Evolutionary conservation across 179 eudicot genomes (phyloP), one percentile per base, ranked within the genome.

Genomic region (Silene noctiflora): DNA sequence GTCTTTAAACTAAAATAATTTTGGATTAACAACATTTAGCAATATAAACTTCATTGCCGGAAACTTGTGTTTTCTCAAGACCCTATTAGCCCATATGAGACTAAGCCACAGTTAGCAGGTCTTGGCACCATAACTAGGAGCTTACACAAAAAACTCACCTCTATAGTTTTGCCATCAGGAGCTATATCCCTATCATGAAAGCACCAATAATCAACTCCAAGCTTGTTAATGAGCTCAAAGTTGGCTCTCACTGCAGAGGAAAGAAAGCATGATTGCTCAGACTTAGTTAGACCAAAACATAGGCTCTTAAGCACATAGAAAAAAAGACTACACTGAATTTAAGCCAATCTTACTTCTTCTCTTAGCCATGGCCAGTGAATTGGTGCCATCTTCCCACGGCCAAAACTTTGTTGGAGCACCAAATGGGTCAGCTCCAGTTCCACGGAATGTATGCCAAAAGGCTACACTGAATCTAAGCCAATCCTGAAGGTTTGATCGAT

Each of bases 361-460:
- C 84, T 96, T 96, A 46, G 99, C 99, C 98, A 96, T 96, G 73
- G 82, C 88, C 75, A 96, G 22, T 17, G 97, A 93, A 83, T 96
- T 96, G 61, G 99, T 90, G 62, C 99, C 99, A 84, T 96, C 99
- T 84, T 96, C 99, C 99, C 99, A 96, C 42, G 98, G 99, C 99
- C 99, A 96, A 80, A 63, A 63, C 86, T 96, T 93, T 24, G 99
- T 96, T 25, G 92, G 85, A 27, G 97, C 85, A 20, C 99, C 99
- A 88, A 95, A 96, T 1, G 98, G 98, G 72, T 96, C 99, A 76
- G 83, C 97, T 44, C 99, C 99, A 6, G 96, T 93, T 70, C 98
- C 99, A 77, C 98, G 98, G 70, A 96, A 96, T 76, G 98, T 96
- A 79, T 96, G 99, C 99, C 99, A 96, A 83, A 96, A 96, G 35